Evolutionary conservation across 768 basidiomycete species (phyloP).

Genomic region (Suillus subalutaceus): DNA sequence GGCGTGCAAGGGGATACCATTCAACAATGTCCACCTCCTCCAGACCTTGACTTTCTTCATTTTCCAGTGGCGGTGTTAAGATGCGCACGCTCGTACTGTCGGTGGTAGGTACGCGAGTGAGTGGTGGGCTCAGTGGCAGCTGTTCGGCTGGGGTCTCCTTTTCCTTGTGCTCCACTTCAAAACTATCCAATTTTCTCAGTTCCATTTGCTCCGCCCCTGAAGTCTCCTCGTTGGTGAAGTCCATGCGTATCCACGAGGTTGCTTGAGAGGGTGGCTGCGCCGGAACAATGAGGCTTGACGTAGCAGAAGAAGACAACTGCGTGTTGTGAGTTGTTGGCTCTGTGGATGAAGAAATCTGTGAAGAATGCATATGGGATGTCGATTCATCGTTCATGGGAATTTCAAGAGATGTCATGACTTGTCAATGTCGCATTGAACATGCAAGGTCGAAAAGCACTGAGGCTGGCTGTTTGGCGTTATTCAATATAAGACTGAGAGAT

Average conservation of each 20-base stretch:
- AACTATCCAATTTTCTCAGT: background rate
- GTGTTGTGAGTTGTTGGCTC: slow-evolving; percentile 4
- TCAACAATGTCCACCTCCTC: slow-evolving; percentile 26
- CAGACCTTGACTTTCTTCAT: slow-evolving; percentile 5
- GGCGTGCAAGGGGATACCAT: slow-evolving; percentile 29
- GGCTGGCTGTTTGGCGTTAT: no score
- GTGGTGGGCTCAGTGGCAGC: slow-evolving; percentile 35
- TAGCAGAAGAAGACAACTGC: slow-evolving; percentile 14
- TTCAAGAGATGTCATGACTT: slow-evolving; percentile 32
- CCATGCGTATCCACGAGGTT: slow-evolving; percentile 32
- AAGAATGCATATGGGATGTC: slow-evolving; percentile 10
- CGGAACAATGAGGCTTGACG: slow-evolving; percentile 21
- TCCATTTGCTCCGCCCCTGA: slow-evolving; percentile 15
- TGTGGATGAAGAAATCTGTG: slow-evolving; percentile 6
- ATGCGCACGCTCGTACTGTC: slow-evolving; percentile 14
- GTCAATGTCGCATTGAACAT: slow-evolving; percentile 20
- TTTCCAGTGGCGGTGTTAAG: slow-evolving; percentile 9
- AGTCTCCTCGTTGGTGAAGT: slow-evolving; percentile 9
- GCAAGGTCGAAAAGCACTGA: background rate
- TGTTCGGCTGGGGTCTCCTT: slow-evolving; percentile 19
- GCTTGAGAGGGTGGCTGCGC: slow-evolving; percentile 23
- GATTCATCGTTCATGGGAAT: slow-evolving; percentile 21
- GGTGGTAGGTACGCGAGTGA: slow-evolving; percentile 29
- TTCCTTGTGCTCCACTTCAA: background rate
- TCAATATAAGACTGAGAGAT: background rate